These are phyloP conservation scores for Albizia julibrissin DNA, from an alignment of 306 rosid genomes.

Conservation along the genomic window DNA sequence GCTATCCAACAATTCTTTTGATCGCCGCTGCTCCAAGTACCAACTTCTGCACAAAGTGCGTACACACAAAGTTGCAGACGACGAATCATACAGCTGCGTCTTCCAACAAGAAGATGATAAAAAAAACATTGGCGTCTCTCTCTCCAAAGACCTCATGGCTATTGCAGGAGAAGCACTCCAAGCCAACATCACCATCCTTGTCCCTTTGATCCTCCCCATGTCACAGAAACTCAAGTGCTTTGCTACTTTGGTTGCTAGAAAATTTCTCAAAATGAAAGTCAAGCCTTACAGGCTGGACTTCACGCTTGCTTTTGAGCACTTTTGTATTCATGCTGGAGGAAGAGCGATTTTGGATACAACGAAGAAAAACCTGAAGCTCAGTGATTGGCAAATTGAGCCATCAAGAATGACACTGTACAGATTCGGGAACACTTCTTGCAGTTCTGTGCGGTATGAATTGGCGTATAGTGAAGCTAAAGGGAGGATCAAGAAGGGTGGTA, in stretches of 20 bases:
- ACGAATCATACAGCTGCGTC: conserved; percentile 60
- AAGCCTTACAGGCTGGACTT: conserved; percentile 83
- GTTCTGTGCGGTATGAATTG: conserved; percentile 85
- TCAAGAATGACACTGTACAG: conserved; percentile 78
- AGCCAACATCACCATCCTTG: conserved; percentile 80
- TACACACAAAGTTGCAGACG: conserved; percentile 76
- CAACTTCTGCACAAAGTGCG: conserved; percentile 78
- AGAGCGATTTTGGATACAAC: conserved; percentile 64
- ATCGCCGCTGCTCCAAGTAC: conserved; percentile 67
- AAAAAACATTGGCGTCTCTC: conserved; percentile 57
- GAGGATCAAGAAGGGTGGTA: conserved; percentile 67
- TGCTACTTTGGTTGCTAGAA: conserved; percentile 68
- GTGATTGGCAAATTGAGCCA: conserved; percentile 84
- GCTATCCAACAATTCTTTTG: conserved; percentile 61
- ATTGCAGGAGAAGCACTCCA: conserved; percentile 88
- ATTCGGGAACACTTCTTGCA: conserved; percentile 85
- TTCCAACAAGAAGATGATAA: conserved; percentile 76
- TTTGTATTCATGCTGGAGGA: conserved; percentile 91
- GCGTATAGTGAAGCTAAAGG: conserved; percentile 85
- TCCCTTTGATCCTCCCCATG: conserved; percentile 84
- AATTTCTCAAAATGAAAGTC: conserved; percentile 54
- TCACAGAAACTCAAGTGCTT: conserved; percentile 61
- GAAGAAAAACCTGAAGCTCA: conserved; percentile 80
- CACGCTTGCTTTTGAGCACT: conserved; percentile 82
- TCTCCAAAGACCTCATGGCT: conserved; percentile 79